A percentile compares a stretch with the other conserved stretches of the same genome.
These are phyloP conservation scores for Cyclotella atomus DNA, from an alignment of 108 stramenopile genomes.

Conservation along the genomic window DNA sequence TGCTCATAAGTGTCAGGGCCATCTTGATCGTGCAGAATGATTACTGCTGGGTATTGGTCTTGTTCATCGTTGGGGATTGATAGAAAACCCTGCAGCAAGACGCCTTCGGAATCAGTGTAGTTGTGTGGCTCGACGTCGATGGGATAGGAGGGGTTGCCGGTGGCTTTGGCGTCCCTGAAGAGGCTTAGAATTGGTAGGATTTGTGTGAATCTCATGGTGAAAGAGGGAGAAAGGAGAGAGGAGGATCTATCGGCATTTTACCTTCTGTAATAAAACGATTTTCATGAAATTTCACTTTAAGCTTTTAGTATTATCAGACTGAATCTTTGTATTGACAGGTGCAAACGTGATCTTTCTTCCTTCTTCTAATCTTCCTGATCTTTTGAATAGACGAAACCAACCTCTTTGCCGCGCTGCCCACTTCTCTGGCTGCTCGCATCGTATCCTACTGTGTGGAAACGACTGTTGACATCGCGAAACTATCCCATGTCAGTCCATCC, in stretches of 20 bases:
- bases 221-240: too few relatives aligned
- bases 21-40: constrained; percentile 11
- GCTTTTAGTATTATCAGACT: too few relatives aligned
- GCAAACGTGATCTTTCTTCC: too few relatives aligned
- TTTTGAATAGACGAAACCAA: not conserved
- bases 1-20: constrained; percentile 39
- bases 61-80: not conserved
- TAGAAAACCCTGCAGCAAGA: constrained; percentile 10
- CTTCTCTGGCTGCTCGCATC: not conserved
- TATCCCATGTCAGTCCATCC: not conserved
- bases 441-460: not conserved
- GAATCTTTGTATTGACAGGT: too few relatives aligned
- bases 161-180: not conserved
- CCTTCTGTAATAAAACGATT: too few relatives aligned
- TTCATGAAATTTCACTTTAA: too few relatives aligned
- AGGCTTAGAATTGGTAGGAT: not conserved
- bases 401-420: not conserved
- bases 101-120: constrained; percentile 19
- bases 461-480: not conserved
- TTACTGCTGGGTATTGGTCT: constrained; percentile 3
- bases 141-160: constrained; percentile 10
- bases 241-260: too few relatives aligned
- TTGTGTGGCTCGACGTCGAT: constrained; percentile 11
- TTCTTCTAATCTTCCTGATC: too few relatives aligned
- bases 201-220: not conserved